Base-by-base conservation (phyloP, 805 yeast species). In the Kodamaea fukazawae region DNA sequence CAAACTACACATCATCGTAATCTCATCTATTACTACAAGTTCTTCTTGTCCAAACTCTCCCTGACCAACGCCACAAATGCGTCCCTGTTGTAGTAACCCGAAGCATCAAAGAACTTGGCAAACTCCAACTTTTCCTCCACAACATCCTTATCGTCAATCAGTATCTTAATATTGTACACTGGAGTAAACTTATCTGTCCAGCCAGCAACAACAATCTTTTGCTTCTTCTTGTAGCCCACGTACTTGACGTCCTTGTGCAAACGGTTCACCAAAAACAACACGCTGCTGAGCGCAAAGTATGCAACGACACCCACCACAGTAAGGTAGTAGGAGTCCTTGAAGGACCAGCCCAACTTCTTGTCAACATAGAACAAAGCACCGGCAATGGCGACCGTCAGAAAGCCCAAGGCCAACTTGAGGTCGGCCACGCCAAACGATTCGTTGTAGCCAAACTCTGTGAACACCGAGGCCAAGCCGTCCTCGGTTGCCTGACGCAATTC, bases 401-500 rank as follows among this genome's bases (percentile, higher is more conserved):
- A 67, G 0, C 82, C 82, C 26, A 78, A 56, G 2, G 65, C 76
- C 18, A 78, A 54, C 51, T 74, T 75, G 30, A 63, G 51, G 49
- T 78, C 83, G 25, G 54, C 50, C 12, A 75, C 45, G 10, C 45
- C 47, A 47, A 76, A 78, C 18, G 75, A 66, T 50, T 78, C 78
- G 9, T 57, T 56, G 47, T 64, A 78, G 3, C 78, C 79, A 9
- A 76, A 52, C 28, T 60, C 60, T 23, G 63, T 63, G 38, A 78
- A 53, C 1, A 65, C 62, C 2, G 54, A 53, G 4, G 74, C 56
- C 25, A 78, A 58, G 26, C 65, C 65, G 10, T 77, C 82, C 51
- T 78, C 83, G 11, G 71, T 59, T 28, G 74, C 71, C 13, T 63
- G 65, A 45, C 75, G 70, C 48, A 78, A 61, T 3, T 75, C 78